Evolutionary conservation across 2,329 filamentous ascomycete genomes (phyloP), one percentile per base, ranked within the genome.

Genomic region (Aspergillus brunneoviolaceus): DNA sequence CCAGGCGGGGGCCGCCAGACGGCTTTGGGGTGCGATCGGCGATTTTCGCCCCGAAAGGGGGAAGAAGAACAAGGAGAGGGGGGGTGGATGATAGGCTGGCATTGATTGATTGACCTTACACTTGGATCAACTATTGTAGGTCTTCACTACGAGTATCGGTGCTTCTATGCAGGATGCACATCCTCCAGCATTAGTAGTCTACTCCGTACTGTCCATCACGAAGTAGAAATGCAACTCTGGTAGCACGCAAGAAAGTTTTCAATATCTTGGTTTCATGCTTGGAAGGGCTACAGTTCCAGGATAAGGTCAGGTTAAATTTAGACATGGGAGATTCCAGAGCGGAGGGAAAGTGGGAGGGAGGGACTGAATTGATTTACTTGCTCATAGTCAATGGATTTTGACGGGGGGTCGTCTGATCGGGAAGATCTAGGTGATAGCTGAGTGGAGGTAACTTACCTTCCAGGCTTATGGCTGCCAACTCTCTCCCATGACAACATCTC

Each of bases 151-250:
- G 27, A 51, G 51, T 47, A 61, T 49, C 53, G 25, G 60, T 62
- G 50, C 57, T 62, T 60, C 57, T 27, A 57, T 60, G 57, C 56
- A 57, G 53, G 31, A 57, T 57, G 54, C 53, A 59, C 52, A 56
- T 59, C 39, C 51, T 27, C 27, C 50, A 35, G 33, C 5, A 35
- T 23, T 23, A 23, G 23, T 29, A 29, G 7, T 29, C 27, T 29
- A 9, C 19, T 19, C 19, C 19, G 19, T 19, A 19, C 7, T 29
- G 27, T 29, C 27, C 27, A 9, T 29, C 2, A 29, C 27, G 7
- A 9, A 19, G 39, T 42, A 42, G 16, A 45, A n/a, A 45, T 45
- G 16, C 7, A 29, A 29, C 27, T 29, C 7, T 45, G 39, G 39
- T 16, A 45, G 39, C 39, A 45, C 39, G n/a, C 16, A 45, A 45